Conservation (phyloP, 108 stramenopile genomes). For the Chaetoceros tenuissimus region DNA sequence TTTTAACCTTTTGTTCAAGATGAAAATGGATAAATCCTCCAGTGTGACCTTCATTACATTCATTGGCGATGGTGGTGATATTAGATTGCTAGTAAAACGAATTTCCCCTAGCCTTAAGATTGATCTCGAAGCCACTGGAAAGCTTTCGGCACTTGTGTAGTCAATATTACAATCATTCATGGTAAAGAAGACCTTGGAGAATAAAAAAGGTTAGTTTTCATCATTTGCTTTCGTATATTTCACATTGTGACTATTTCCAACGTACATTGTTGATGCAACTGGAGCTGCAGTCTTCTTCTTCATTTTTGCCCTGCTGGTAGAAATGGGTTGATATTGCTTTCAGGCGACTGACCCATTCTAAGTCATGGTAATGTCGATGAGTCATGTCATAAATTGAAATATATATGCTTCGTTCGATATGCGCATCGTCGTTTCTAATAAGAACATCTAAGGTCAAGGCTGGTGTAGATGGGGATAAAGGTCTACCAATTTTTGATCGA, state of each 20-base stretch:
- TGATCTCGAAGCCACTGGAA: slow-evolving; percentile 32
- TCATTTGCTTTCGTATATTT: too few relatives aligned
- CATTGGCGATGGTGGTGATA: slow-evolving; percentile 28
- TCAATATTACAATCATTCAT: slow-evolving; percentile 68
- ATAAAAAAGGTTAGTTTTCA: too few relatives aligned
- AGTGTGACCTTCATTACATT: slow-evolving; percentile 55
- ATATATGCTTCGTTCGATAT: slow-evolving; percentile 30
- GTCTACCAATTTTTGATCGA: slow-evolving; percentile 31
- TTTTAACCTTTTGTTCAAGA: slow-evolving; percentile 38
- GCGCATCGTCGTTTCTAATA: slow-evolving; percentile 7
- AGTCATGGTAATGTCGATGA: slow-evolving; percentile 42
- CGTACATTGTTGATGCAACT: neutral
- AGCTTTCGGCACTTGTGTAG: slow-evolving; percentile 41
- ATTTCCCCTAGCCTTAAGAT: slow-evolving; percentile 64
- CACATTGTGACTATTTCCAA: too few relatives aligned
- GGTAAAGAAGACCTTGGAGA: slow-evolving; percentile 41
- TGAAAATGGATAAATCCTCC: slow-evolving; percentile 40
- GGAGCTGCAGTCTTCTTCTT: neutral
- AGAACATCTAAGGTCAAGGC: slow-evolving; percentile 49
- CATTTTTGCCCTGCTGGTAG: neutral
- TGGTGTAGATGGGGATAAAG: slow-evolving; percentile 68
- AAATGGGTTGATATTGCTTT: neutral
- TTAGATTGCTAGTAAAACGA: slow-evolving; percentile 60
- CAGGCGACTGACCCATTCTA: slow-evolving; percentile 20
- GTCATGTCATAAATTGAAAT: slow-evolving; percentile 64